phyloP scores from a whole-genome alignment of 768 basidiomycete species.

The Kwoniella bestiolae region DNA sequence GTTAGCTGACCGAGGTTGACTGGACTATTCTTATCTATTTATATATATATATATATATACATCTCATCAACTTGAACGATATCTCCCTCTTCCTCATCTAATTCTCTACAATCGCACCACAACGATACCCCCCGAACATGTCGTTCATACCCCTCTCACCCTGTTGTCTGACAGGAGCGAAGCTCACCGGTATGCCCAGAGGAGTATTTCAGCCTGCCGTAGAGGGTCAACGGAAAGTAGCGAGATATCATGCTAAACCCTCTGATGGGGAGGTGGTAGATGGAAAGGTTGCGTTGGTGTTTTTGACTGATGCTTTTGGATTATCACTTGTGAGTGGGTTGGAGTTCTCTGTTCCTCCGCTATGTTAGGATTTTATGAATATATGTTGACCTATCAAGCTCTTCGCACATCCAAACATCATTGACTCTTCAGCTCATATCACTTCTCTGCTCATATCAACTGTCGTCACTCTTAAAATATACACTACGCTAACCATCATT shows the following conservation, averaged over 20 bases:
- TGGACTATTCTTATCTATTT: background rate
- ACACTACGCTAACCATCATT: background rate
- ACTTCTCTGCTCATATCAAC: too few species aligned
- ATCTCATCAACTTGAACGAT: background rate
- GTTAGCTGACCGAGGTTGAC: conserved; percentile 7
- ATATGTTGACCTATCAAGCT: too few species aligned
- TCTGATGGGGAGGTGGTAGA: conserved; percentile 20
- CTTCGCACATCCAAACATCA: too few species aligned
- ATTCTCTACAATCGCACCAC: background rate
- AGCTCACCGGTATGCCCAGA: conserved; percentile 29
- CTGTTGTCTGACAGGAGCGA: conserved; percentile 36
- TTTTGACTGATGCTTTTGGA: conserved; percentile 36
- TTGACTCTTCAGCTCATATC: too few species aligned
- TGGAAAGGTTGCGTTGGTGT: conserved; percentile 29
- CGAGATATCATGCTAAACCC: conserved; percentile 39
- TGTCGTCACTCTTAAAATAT: background rate
- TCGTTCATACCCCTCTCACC: conserved; percentile 33
- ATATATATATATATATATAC: background rate
- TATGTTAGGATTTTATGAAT: too few species aligned
- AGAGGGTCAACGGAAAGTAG: conserved; percentile 13
- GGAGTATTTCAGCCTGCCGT: conserved; percentile 23
- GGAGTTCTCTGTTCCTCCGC: too few species aligned
- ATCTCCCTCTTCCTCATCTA: background rate
- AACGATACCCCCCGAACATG: conserved; percentile 11
- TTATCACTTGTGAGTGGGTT: conserved; percentile 27